A percentile compares a stretch with the other conserved stretches of the same genome.
Conservation (phyloP, 306 rosid species). For the Cicer cuneatum region DNA sequence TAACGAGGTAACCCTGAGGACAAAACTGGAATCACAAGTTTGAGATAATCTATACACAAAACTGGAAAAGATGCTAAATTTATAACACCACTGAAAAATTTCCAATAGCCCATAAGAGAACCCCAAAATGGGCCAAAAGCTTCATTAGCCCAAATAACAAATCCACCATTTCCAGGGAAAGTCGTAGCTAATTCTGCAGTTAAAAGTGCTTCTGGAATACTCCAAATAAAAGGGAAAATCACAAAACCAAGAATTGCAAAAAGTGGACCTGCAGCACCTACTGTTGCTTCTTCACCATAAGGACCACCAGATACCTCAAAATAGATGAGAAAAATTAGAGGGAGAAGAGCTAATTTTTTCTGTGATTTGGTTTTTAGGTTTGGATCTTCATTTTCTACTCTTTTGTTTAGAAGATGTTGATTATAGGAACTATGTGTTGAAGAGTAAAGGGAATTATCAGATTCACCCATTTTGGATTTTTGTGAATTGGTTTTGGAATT, state of each 20-base stretch:
- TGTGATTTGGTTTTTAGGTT: slow-evolving; percentile 32
- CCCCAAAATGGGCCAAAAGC: slow-evolving; percentile 91
- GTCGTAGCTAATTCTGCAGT: slow-evolving; percentile 73
- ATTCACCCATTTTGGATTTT: background rate
- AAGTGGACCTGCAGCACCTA: slow-evolving; percentile 62
- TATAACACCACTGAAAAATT: slow-evolving; percentile 62
- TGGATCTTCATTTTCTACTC: background rate
- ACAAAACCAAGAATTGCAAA: slow-evolving; percentile 62
- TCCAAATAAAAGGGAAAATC: slow-evolving; percentile 69
- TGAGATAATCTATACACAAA: slow-evolving; percentile 64
- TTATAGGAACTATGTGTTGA: background rate
- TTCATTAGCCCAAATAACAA: slow-evolving; percentile 69
- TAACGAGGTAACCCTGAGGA: slow-evolving; percentile 48
- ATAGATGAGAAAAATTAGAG: slow-evolving; percentile 67
- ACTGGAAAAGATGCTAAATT: slow-evolving; percentile 68
- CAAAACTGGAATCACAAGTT: slow-evolving; percentile 44
- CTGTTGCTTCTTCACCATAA: slow-evolving; percentile 68
- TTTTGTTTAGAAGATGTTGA: slow-evolving; percentile 15
- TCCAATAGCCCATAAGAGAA: slow-evolving; percentile 66
- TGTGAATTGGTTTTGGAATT: background rate
- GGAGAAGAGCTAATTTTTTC: slow-evolving; percentile 56
- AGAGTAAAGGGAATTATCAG: background rate
- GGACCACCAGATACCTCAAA: slow-evolving; percentile 86
- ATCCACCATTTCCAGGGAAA: slow-evolving; percentile 78
- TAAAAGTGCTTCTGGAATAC: slow-evolving; percentile 76